Conservation (phyloP, 805 yeast species). For the Crinitomyces ghanaensis region DNA sequence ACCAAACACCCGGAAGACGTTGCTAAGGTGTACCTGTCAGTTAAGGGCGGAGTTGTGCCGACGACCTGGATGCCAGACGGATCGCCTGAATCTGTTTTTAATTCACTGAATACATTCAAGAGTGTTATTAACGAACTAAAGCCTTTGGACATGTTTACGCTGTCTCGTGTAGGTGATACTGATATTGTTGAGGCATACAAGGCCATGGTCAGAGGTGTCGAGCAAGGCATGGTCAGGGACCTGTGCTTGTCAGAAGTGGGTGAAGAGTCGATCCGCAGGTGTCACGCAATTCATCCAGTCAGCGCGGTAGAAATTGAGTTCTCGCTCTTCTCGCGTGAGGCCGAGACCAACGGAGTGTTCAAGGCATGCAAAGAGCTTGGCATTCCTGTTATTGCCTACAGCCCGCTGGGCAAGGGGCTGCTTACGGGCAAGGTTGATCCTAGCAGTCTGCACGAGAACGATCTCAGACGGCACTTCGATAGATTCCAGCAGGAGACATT, state of each 20-base stretch:
- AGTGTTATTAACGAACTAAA: constrained; percentile 16
- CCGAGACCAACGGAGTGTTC: constrained; percentile 51
- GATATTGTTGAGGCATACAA: constrained; percentile 50
- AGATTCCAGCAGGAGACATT: constrained; percentile 50
- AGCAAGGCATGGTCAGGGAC: constrained; percentile 43
- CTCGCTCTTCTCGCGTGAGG: constrained; percentile 57
- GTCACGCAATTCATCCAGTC: constrained; percentile 43
- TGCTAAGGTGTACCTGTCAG: constrained; percentile 44
- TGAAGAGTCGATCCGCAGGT: constrained; percentile 48
- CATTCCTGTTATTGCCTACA: constrained; percentile 66
- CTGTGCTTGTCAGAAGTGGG: constrained; percentile 68
- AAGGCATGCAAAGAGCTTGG: constrained; percentile 43
- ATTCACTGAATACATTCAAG: constrained; percentile 36
- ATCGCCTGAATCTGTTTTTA: constrained; percentile 34
- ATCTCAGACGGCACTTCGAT: constrained; percentile 40
- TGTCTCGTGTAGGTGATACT: constrained; percentile 51
- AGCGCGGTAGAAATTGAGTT: constrained; percentile 69
- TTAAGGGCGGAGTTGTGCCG: constrained; percentile 53
- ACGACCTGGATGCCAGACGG: constrained; percentile 37
- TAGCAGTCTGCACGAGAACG: constrained; percentile 43
- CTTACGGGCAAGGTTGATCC: constrained; percentile 50
- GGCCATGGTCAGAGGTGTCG: constrained; percentile 38
- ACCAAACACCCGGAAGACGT: constrained; percentile 44
- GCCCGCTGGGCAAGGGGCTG: constrained; percentile 74
- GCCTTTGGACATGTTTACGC: constrained; percentile 46